Evolutionary conservation across 768 basidiomycete genomes (phyloP).

Genomic region (Phaffia australis): DNA sequence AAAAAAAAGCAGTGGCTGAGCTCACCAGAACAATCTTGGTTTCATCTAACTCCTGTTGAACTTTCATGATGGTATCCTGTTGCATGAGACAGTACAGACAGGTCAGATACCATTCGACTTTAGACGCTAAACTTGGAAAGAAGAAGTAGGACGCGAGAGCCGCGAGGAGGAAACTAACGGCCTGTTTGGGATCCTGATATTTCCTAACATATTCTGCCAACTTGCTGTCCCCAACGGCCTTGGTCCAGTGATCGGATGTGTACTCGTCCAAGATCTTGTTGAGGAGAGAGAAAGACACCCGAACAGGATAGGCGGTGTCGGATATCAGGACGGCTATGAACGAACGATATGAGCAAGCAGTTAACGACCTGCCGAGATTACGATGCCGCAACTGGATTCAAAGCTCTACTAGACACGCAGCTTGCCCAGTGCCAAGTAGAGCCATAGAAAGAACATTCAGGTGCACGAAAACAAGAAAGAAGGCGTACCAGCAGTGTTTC

Average conservation of each 20-base stretch:
- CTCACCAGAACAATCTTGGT: conserved; percentile 94
- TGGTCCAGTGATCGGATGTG: conserved; percentile 40
- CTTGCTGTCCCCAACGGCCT: conserved; percentile 25
- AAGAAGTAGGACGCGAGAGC: too few relatives aligned
- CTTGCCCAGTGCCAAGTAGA: too few relatives aligned
- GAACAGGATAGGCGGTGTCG: conserved; percentile 90
- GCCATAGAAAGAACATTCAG: too few relatives aligned
- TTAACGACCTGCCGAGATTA: too few relatives aligned
- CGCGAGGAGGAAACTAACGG: background rate
- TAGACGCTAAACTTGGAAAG: too few relatives aligned
- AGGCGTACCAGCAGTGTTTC: conserved; percentile 56
- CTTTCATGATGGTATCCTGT: conserved; percentile 71
- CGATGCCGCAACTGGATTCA: too few relatives aligned
- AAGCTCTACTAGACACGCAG: too few relatives aligned
- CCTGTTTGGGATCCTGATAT: conserved; percentile 26
- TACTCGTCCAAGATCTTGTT: conserved; percentile 91
- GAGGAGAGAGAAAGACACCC: conserved; percentile 89
- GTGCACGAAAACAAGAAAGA: background rate
- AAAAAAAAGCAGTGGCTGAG: conserved; percentile 27
- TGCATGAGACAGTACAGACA: too few relatives aligned
- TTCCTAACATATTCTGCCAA: conserved; percentile 24
- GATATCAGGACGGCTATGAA: conserved; percentile 73
- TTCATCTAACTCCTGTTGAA: conserved; percentile 95
- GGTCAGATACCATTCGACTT: too few relatives aligned
- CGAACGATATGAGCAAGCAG: background rate